Percentiles rank a stretch among this genome's conserved stretches.
These are phyloP conservation scores for Cryptococcus sp. DNA, from an alignment of 1,284 basidiomycete species.

Conservation along the genomic window DNA sequence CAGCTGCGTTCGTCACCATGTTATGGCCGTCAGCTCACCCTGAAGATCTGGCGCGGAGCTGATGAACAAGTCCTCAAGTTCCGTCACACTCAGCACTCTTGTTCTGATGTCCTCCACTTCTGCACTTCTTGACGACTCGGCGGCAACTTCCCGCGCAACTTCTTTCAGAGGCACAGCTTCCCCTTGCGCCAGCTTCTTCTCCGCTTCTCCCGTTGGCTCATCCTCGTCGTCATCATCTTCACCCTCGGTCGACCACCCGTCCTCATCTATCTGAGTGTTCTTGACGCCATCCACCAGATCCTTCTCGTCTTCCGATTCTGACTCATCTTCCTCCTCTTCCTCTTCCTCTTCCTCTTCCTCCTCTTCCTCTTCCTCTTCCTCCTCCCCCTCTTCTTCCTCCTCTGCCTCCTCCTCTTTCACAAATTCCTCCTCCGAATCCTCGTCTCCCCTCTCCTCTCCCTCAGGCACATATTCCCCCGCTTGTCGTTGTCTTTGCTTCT, in stretches of 20 bases:
- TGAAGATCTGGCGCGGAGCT: slow-evolving; percentile 73
- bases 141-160: slow-evolving; percentile 45
- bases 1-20: neutral
- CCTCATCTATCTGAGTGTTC: slow-evolving; percentile 55
- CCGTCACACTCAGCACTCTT: slow-evolving; percentile 79
- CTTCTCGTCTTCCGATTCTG: slow-evolving; percentile 40
- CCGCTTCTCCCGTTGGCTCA: slow-evolving; percentile 44
- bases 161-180: slow-evolving; percentile 45
- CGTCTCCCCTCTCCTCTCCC: slow-evolving; percentile 28
- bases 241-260: slow-evolving; percentile 52
- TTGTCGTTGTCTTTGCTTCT: slow-evolving; percentile 50
- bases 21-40: slow-evolving; percentile 56
- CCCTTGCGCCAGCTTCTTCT: slow-evolving; percentile 47
- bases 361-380: slow-evolving; percentile 15
- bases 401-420: slow-evolving; percentile 34
- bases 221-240: slow-evolving; percentile 53
- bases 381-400: slow-evolving; percentile 22
- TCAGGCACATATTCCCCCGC: slow-evolving; percentile 48
- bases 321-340: slow-evolving; percentile 38
- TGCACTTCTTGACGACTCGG: slow-evolving; percentile 7
- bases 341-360: slow-evolving; percentile 26
- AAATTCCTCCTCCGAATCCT: slow-evolving; percentile 33
- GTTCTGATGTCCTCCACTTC: slow-evolving; percentile 66
- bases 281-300: slow-evolving; percentile 31
- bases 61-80: slow-evolving; percentile 85